phyloP scores from a whole-genome alignment of 495 filamentous ascomycete species.

The Trichoderma orchidacearum region DNA sequence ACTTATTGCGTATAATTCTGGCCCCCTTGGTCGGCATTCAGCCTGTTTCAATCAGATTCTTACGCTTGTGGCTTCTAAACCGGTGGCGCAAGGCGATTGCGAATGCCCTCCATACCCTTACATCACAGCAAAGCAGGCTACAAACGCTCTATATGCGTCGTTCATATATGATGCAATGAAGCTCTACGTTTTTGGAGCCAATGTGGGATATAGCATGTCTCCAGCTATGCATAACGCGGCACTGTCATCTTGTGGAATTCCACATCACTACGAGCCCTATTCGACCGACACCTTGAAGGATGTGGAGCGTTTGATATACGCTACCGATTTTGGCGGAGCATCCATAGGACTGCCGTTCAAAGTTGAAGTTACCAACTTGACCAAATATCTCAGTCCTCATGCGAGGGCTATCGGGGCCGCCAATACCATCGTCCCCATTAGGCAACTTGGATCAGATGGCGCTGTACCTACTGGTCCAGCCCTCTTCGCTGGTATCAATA shows the following conservation, averaged over 20 bases:
- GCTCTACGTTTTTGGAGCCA: constrained; percentile 58
- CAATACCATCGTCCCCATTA: constrained; percentile 60
- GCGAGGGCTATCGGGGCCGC: constrained; percentile 62
- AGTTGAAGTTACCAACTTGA: constrained; percentile 48
- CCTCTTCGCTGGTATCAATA: constrained; percentile 44
- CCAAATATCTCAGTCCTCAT: constrained; percentile 53
- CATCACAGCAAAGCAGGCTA: constrained; percentile 47
- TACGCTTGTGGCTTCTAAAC: constrained; percentile 35
- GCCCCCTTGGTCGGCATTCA: constrained; percentile 46
- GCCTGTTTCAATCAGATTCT: constrained; percentile 54
- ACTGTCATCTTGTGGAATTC: constrained; percentile 49
- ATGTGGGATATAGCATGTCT: constrained; percentile 55
- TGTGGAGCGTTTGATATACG: constrained; percentile 44
- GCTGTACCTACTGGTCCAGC: constrained; percentile 43
- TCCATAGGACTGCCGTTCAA: constrained; percentile 64
- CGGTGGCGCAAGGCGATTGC: neutral
- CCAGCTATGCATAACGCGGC: constrained; percentile 68
- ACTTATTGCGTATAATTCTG: constrained; percentile 56
- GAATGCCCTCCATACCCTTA: constrained; percentile 9
- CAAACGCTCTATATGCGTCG: constrained; percentile 36
- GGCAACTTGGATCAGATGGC: constrained; percentile 41
- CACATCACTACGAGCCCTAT: constrained; percentile 48
- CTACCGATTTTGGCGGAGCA: constrained; percentile 54
- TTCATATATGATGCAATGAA: constrained; percentile 45
- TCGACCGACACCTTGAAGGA: constrained; percentile 44